phyloP scores from a whole-genome alignment of 1,139 yeast species.

The Citeromyces hawaiiensis region DNA sequence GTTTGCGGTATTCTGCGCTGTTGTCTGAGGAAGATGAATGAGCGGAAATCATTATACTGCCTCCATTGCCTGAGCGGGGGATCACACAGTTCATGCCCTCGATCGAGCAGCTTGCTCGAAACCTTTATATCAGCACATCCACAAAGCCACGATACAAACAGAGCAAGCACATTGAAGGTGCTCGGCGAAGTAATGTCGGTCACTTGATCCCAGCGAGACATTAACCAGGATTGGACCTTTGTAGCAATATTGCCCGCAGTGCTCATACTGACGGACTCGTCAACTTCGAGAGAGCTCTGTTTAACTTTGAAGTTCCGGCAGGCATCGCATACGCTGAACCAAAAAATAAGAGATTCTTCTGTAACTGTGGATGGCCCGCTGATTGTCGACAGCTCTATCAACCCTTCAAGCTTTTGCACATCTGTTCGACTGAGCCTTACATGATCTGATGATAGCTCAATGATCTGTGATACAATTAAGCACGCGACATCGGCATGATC shows the following conservation, averaged over 20 bases:
- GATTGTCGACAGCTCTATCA: slow-evolving; percentile 39
- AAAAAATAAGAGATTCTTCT: slow-evolving; percentile 35
- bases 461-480: background rate
- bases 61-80: background rate
- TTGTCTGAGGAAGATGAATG: background rate
- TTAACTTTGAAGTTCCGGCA: background rate
- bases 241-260: slow-evolving; percentile 3
- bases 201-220: slow-evolving; percentile 25
- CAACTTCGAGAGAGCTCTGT: slow-evolving; percentile 12
- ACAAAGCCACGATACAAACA: background rate
- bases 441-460: slow-evolving; percentile 9
- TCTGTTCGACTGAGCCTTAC: slow-evolving; percentile 8
- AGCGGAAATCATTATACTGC: background rate
- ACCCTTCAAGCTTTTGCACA: slow-evolving; percentile 22
- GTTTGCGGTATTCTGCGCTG: background rate
- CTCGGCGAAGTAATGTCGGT: background rate
- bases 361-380: slow-evolving; percentile 41
- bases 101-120: background rate
- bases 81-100: background rate
- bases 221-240: slow-evolving; percentile 27
- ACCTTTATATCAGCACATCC: background rate
- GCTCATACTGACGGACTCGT: slow-evolving; percentile 8
- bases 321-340: slow-evolving; percentile 31
- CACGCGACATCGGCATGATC: background rate
- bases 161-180: slow-evolving; percentile 7